Percentiles rank a stretch among this genome's conserved stretches.
phyloP scores from a whole-genome alignment of 2,329 filamentous ascomycete species.

The Orbilia ellipsospora region DNA sequence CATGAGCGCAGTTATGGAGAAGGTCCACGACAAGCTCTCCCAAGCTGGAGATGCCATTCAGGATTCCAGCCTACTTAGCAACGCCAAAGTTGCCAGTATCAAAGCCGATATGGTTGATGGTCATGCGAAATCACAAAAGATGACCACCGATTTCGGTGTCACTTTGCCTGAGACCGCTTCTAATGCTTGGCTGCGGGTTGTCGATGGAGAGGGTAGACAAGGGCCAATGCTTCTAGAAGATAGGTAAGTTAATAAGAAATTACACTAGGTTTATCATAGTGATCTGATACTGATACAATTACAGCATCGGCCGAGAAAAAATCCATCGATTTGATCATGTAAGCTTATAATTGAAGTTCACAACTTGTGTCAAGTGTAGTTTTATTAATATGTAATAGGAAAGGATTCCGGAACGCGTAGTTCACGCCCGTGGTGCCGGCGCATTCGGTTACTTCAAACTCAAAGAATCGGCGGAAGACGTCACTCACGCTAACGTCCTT shows the following conservation, averaged over 20 bases:
- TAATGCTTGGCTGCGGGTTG: conserved; percentile 80
- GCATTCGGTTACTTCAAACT: conserved; percentile 76
- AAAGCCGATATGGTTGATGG: conserved; percentile 69
- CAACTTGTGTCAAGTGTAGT: too few species aligned
- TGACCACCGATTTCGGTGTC: conserved; percentile 82
- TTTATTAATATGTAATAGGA: conserved; percentile 68
- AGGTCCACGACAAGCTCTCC: conserved; percentile 52
- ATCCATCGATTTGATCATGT: conserved; percentile 43
- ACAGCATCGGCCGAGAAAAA: conserved; percentile 6
- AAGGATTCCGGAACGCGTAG: conserved; percentile 75
- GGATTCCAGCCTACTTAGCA: conserved; percentile 43
- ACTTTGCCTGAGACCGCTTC: conserved; percentile 72
- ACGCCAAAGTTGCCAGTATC: conserved; percentile 54
- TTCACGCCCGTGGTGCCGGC: conserved; percentile 73
- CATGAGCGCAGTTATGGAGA: conserved; percentile 46
- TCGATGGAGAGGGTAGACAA: conserved; percentile 66
- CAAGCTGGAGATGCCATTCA: conserved; percentile 28
- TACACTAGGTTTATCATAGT: background rate
- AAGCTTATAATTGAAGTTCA: conserved; percentile 8
- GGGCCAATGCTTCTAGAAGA: conserved; percentile 79
- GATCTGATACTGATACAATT: conserved; percentile 7
- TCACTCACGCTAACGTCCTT: conserved; percentile 73
- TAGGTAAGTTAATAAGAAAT: conserved; percentile 68
- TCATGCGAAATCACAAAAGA: conserved; percentile 67
- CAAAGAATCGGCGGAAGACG: conserved; percentile 72